Evolutionary conservation across 768 basidiomycete species (phyloP), one percentile per base, ranked within the genome.

Genomic region (Termitomyces sp.): DNA sequence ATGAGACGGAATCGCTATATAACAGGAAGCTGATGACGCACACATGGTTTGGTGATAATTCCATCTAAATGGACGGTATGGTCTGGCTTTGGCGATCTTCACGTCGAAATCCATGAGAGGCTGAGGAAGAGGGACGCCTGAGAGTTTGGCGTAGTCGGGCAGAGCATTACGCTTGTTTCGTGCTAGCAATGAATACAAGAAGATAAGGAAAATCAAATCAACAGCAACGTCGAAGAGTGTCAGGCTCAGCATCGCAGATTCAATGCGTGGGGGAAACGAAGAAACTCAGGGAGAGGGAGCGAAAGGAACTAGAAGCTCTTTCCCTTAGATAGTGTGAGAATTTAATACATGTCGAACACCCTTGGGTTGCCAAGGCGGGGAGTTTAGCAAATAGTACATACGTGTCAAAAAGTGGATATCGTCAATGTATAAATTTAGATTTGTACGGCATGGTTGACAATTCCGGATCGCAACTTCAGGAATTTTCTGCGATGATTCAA

Each of bases 21-120:
- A 10, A 40, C 16, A 35, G 18, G 47, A 33, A 38, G 46, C 12
- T 20, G 14, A 55, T n/a, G n/a, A 59, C 58, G 38, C 66, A 82
- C 81, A 74, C 82, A 82, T 83, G n/a, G 70, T 82, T 62, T 84
- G 82, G 61, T 82, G 76, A 57, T 82, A 84, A 50, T 70, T 70
- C 81, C 82, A 84, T 61, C 81, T 74, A 63, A 84, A 81, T 0
- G 82, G 82, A 28, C 82, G 74, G 66, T 84, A 83, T 14, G 82
- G 82, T 50, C 82, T 73, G 3, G 82, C 70, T 57, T 70, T 75
- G 9, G 81, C 74, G 4, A 61, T 70, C 51, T 72, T 69, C 33
- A 84, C 67, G 53, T 82, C 67, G 54, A 84, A 83, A 28, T 75
- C 61, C 26, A 60, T 63, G 2, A 81, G 57, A 26, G 82, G 76